Evolutionary conservation across 805 yeast species (phyloP).

Genomic region (Pichia eremophila): DNA sequence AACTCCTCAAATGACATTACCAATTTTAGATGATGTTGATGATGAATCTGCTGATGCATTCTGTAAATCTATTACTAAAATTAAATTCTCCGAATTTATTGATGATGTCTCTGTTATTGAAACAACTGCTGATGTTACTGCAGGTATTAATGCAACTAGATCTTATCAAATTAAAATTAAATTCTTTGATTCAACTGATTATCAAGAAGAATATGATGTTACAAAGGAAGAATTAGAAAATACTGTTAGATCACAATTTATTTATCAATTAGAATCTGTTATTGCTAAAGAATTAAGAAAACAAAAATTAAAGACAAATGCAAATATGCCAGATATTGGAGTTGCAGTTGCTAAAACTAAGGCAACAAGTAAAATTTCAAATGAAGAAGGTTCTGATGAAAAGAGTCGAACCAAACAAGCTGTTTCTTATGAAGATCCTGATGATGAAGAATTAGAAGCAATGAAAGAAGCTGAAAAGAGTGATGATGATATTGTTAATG

Average conservation of each 20-base stretch:
- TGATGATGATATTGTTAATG: conserved; percentile 53
- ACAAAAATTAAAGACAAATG: conserved; percentile 45
- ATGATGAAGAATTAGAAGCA: conserved; percentile 87
- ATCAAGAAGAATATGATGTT: conserved; percentile 82
- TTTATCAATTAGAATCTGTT: conserved; percentile 59
- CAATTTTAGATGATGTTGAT: conserved; percentile 66
- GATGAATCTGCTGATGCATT: conserved; percentile 88
- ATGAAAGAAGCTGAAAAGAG: conserved; percentile 78
- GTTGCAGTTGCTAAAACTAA: conserved; percentile 56
- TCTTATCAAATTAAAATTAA: conserved; percentile 66
- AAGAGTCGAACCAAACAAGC: conserved; percentile 68
- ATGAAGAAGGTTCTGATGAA: conserved; percentile 30
- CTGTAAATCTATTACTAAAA: conserved; percentile 82
- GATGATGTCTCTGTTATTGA: conserved; percentile 81
- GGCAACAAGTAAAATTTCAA: conserved; percentile 29
- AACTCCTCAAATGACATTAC: conserved; percentile 98
- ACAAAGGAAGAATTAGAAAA: conserved; percentile 67
- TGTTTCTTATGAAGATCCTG: conserved; percentile 89
- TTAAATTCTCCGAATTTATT: conserved; percentile 78
- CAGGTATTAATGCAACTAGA: conserved; percentile 38
- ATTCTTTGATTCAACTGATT: conserved; percentile 70
- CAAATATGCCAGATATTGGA: conserved; percentile 55
- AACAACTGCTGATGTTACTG: conserved; percentile 56
- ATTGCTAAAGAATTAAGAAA: conserved; percentile 76
- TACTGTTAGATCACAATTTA: conserved; percentile 55